A percentile compares a stretch with the other conserved stretches of the same genome.
Conservation (phyloP, 2,329 filamentous ascomycete species). For the Cercospora sp. region DNA sequence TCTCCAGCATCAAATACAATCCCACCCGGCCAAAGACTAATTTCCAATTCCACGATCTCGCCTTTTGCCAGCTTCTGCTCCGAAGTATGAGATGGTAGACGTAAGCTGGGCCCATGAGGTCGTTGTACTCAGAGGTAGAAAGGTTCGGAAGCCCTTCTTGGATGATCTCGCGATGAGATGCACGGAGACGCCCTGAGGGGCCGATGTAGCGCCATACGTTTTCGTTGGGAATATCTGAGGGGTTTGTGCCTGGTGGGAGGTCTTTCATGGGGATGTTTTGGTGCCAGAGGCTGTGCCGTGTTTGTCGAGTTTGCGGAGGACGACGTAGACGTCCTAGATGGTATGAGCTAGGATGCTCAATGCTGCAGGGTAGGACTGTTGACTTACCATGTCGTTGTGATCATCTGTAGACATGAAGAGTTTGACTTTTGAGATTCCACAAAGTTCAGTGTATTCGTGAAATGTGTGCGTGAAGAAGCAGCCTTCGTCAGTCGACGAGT, state of each 20-base stretch:
- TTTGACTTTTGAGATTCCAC: conserved; percentile 50
- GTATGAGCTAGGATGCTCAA: neutral
- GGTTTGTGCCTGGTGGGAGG: neutral
- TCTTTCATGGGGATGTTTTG: neutral
- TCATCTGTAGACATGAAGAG: conserved; percentile 44
- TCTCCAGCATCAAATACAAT: conserved; percentile 50
- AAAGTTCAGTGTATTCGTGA: conserved; percentile 41
- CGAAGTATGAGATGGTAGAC: conserved; percentile 41
- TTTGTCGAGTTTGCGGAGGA: conserved; percentile 23
- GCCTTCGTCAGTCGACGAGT: conserved; percentile 1
- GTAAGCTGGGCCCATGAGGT: conserved; percentile 20
- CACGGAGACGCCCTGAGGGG: neutral
- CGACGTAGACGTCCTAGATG: conserved; percentile 19
- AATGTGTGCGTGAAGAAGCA: conserved; percentile 46
- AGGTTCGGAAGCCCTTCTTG: neutral
- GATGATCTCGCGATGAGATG: neutral
- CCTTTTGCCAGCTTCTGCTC: conserved; percentile 45
- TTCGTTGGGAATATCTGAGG: neutral
- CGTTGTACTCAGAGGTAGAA: conserved; percentile 29
- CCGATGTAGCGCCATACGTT: neutral
- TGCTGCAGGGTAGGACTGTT: neutral
- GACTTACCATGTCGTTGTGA: conserved; percentile 19
- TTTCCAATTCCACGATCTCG: conserved; percentile 48
- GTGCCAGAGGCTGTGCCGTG: neutral
- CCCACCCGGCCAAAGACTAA: conserved; percentile 51